Conservation (phyloP, 2,329 filamentous ascomycete genomes). For the Dactylellina drechsleri region DNA sequence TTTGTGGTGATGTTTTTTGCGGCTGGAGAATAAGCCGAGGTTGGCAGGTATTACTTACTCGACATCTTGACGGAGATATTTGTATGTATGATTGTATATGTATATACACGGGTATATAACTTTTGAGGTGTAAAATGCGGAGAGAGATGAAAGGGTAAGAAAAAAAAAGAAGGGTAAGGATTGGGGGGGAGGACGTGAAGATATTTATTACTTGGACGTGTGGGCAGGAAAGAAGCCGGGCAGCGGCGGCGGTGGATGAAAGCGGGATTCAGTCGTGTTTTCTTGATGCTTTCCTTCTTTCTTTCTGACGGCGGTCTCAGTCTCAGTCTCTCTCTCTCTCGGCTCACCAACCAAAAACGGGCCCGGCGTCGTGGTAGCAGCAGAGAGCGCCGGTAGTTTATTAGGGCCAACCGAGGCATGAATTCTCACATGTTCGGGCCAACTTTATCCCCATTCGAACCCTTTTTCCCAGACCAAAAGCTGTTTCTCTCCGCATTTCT, state of each 20-base stretch:
- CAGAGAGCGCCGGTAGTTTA: neutral
- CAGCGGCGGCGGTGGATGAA: conserved; percentile 33
- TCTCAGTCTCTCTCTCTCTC: neutral
- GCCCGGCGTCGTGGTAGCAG: too few relatives aligned
- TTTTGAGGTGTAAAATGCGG: conserved; percentile 5
- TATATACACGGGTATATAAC: conserved; percentile 1
- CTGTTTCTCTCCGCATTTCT: conserved; percentile 17
- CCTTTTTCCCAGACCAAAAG: neutral
- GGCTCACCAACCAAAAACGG: conserved; percentile 28
- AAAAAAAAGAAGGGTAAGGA: conserved; percentile 3
- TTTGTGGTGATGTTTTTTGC: neutral
- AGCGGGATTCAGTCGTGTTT: conserved; percentile 42
- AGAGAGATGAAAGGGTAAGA: conserved; percentile 9
- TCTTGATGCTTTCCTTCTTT: neutral
- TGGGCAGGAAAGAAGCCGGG: conserved; percentile 4
- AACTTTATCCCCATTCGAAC: conserved; percentile 7
- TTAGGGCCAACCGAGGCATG: conserved; percentile 44
- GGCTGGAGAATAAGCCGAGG: neutral
- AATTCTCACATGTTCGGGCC: conserved; percentile 52
- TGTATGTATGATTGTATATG: conserved; percentile 4
- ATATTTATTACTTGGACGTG: conserved; percentile 37
- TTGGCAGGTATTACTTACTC: conserved; percentile 20
- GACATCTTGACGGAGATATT: conserved; percentile 34
- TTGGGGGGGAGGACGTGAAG: conserved; percentile 1
- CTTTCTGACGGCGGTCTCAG: neutral